Conservation (phyloP, 306 rosid species). For the Quercus variabilis region DNA sequence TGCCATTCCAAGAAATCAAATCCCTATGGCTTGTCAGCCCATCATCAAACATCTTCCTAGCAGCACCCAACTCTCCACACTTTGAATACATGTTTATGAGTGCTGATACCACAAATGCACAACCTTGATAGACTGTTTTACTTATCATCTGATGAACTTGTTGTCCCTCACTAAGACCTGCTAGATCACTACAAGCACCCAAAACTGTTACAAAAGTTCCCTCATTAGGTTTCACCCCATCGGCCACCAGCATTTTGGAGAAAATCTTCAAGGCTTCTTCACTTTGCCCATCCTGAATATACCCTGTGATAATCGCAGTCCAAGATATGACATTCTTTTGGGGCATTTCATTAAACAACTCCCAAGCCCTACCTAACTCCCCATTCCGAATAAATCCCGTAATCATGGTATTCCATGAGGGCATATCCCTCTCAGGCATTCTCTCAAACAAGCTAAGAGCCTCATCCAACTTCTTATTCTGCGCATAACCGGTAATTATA, state of each 20-base stretch:
- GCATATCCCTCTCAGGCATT: constrained; percentile 46
- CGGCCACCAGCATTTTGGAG: constrained; percentile 28
- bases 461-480: constrained; percentile 32
- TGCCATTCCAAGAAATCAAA: constrained; percentile 49
- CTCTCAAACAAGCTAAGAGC: constrained; percentile 42
- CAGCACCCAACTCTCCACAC: constrained; percentile 43
- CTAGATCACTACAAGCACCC: constrained; percentile 50
- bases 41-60: constrained; percentile 44
- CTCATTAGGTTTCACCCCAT: constrained; percentile 35
- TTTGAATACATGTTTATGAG: constrained; percentile 54
- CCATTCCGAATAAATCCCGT: constrained; percentile 42
- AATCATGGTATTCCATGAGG: constrained; percentile 53
- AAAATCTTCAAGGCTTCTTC: constrained; percentile 49
- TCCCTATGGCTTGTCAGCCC: constrained; percentile 33
- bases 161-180: constrained; percentile 42
- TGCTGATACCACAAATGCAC: constrained; percentile 37
- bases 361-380: constrained; percentile 25
- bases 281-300: constrained; percentile 37
- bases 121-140: constrained; percentile 29
- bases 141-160: constrained; percentile 52
- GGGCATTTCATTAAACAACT: constrained; percentile 39
- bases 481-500: constrained; percentile 41
- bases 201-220: constrained; percentile 49
- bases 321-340: constrained; percentile 42
- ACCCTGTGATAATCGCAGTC: constrained; percentile 50